Evolutionary conservation across 169 alveolate species (phyloP), one percentile per base, ranked within the genome.

Genomic region (Cardiosporidium cionae): DNA sequence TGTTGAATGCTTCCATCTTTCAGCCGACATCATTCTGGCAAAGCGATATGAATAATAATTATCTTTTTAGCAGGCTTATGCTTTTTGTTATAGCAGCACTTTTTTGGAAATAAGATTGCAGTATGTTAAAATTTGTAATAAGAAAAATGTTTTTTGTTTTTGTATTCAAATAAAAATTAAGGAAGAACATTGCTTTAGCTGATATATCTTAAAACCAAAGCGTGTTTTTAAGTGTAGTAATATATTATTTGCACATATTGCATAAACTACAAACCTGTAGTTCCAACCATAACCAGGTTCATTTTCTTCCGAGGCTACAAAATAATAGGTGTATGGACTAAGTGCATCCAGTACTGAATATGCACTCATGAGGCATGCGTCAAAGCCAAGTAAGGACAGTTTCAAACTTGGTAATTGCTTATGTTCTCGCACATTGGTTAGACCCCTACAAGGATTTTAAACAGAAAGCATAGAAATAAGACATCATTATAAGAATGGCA

Each of bases 261-360:
- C 31, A 31, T 67, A 54, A 29, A 0, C 31, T 32, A 9, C 82
- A 54, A 22, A 58, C 73, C 85, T 80, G 32, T 76, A 83, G 69
- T 83, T 83, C 89, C 89, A 83, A 3, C 89, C 89, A 65, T 83
- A 86, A 1, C 86, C 89, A 0, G 89, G 89, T 33, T 83, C 89
- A 52, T 83, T 83, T 34, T 83, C 89, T 58, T 83, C 89, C 75
- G 86, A 79, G 4, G 89, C 89, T 16, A 83, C 65, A 3, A 83
- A 72, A 68, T 74, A 83, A 70, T 64, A 79, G 25, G 89, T 78
- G 32, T 72, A 69, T n/a, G 86, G 79, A 25, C 79, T 74, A 62
- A 83, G 79, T n/a, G 76, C 72, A 32, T 79, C 89, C 33, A 83
- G 54, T 0, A 83, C 89, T 52, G 79, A 84, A 76, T 67, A 79